These are phyloP conservation scores for Geosmithia flava DNA, from an alignment of 2,329 filamentous ascomycete species.

Conservation along the genomic window DNA sequence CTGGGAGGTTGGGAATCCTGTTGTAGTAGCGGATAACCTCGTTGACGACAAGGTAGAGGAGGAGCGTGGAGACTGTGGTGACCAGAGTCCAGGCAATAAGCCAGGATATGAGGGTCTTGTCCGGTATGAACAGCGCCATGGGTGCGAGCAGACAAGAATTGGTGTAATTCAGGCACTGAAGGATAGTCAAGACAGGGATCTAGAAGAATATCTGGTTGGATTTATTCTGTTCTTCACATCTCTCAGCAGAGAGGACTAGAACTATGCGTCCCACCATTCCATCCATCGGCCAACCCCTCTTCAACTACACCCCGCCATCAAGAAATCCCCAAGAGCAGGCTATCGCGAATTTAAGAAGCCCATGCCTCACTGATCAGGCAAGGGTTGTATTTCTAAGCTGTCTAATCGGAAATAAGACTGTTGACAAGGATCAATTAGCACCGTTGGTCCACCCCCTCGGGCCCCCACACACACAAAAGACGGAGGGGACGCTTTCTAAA, in stretches of 20 bases:
- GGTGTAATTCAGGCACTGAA: too few species aligned
- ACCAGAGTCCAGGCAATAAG: not conserved
- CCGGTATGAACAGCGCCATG: not conserved
- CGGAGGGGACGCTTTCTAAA: too few species aligned
- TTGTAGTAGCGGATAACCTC: constrained; percentile 2
- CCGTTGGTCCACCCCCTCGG: too few species aligned
- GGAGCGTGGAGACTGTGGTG: not conserved
- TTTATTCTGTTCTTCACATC: too few species aligned
- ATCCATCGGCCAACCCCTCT: too few species aligned
- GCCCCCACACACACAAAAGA: too few species aligned
- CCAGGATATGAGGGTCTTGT: not conserved
- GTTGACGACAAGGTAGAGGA: not conserved
- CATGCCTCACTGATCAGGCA: not conserved
- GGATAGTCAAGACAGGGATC: too few species aligned
- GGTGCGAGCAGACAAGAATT: too few species aligned
- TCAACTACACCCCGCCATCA: not conserved
- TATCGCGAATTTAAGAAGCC: not conserved
- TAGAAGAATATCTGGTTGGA: too few species aligned
- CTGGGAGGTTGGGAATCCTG: constrained; percentile 5
- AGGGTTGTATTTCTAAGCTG: constrained; percentile 2
- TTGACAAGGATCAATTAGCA: not conserved
- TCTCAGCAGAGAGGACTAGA: too few species aligned
- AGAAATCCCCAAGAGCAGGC: not conserved
- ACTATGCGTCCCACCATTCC: too few species aligned
- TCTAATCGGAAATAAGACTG: not conserved